Evolutionary conservation across 2,329 filamentous ascomycete species (phyloP).

Genomic region (Pestalotiopsis sp.): DNA sequence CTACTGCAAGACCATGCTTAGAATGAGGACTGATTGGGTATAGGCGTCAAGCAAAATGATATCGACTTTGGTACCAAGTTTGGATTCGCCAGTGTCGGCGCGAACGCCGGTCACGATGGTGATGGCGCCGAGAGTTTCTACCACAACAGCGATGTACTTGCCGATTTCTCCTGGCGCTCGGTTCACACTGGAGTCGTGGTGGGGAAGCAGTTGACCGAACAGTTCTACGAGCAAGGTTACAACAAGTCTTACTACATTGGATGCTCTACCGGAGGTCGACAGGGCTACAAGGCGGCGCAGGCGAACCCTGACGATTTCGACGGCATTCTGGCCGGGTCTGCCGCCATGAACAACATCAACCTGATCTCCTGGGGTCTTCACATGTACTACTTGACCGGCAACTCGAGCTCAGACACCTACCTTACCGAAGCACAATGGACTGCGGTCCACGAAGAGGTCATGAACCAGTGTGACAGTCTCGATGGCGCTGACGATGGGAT

Average conservation of each 20-base stretch:
- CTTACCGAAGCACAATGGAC: constrained; percentile 29
- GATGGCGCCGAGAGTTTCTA: constrained; percentile 40
- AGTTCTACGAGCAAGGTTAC: constrained; percentile 45
- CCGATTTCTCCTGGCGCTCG: constrained; percentile 46
- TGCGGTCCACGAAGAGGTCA: constrained; percentile 31
- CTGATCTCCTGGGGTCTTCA: constrained; percentile 41
- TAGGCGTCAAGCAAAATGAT: not conserved
- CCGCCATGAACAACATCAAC: constrained; percentile 40
- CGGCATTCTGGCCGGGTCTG: constrained; percentile 54
- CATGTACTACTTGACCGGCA: constrained; percentile 42
- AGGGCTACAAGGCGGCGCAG: constrained; percentile 58
- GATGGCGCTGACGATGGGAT: constrained; percentile 43
- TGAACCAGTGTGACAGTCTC: constrained; percentile 42
- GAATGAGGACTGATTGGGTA: not conserved
- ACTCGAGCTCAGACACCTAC: constrained; percentile 31
- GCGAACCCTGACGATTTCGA: constrained; percentile 59
- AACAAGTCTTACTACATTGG: constrained; percentile 57
- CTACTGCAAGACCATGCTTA: not conserved
- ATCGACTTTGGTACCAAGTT: constrained; percentile 24
- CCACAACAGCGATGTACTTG: constrained; percentile 26
- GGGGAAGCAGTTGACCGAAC: constrained; percentile 48
- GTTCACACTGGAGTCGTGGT: constrained; percentile 50
- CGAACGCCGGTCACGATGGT: constrained; percentile 44
- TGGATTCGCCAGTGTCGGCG: constrained; percentile 48
- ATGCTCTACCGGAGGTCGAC: constrained; percentile 61